A percentile compares a stretch with the other conserved stretches of the same genome.
Evolutionary conservation across 805 yeast species (phyloP).

Genomic region (Candida qinlingensis): DNA sequence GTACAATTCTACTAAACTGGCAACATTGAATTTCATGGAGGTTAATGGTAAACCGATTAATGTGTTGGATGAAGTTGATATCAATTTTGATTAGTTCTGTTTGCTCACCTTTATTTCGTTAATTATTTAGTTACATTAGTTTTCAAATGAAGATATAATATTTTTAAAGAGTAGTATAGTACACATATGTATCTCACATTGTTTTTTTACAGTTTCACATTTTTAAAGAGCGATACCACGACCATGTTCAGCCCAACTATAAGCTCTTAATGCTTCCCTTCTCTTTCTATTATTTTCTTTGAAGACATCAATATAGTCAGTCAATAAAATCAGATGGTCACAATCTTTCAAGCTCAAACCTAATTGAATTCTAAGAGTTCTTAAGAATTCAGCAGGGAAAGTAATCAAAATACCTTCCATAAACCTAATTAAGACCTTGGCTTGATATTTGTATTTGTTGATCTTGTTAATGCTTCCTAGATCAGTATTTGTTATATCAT

Average conservation of each 20-base stretch:
- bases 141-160: too few species aligned
- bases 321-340: slow-evolving; percentile 18
- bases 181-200: too few species aligned
- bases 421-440: slow-evolving; percentile 18
- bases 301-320: slow-evolving; percentile 17
- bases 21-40: slow-evolving; percentile 17
- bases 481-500: slow-evolving; percentile 16
- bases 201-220: neutral
- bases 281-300: slow-evolving; percentile 21
- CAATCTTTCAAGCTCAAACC: slow-evolving; percentile 21
- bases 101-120: too few species aligned
- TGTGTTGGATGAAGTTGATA: slow-evolving; percentile 19
- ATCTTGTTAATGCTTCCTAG: slow-evolving; percentile 14
- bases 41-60: slow-evolving; percentile 15
- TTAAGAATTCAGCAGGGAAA: slow-evolving; percentile 25
- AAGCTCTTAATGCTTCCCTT: slow-evolving; percentile 27
- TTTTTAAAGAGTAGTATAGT: too few species aligned
- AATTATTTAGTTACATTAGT: neutral
- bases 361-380: slow-evolving; percentile 21
- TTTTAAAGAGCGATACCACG: slow-evolving; percentile 30
- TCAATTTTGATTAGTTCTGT: slow-evolving; percentile 7
- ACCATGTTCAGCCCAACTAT: slow-evolving; percentile 33
- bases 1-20: slow-evolving; percentile 29
- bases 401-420: slow-evolving; percentile 26
- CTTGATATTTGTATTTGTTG: slow-evolving; percentile 21